Evolutionary conservation across 2,329 filamentous ascomycete species (phyloP).

Genomic region (Drechslera avenae): DNA sequence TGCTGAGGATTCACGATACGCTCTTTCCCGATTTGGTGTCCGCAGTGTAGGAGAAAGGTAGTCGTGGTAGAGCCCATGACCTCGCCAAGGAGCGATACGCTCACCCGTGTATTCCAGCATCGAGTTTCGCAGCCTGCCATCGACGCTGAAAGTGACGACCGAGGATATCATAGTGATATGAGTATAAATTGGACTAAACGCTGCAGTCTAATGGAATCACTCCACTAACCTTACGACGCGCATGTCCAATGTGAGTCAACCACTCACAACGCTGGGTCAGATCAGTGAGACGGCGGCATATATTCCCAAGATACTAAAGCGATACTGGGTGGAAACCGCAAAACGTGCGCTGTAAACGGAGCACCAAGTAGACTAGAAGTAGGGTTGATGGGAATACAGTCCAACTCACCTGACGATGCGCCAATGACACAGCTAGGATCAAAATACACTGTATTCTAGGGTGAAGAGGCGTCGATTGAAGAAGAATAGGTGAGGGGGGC

Average conservation of each 20-base stretch:
- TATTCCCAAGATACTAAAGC: neutral
- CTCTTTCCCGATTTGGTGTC: neutral
- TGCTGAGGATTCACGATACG: neutral
- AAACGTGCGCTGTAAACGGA: neutral
- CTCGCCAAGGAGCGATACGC: too few species aligned
- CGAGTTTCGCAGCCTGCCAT: neutral
- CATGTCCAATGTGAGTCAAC: too few species aligned
- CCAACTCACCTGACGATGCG: constrained; percentile 1
- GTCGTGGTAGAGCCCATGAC: neutral
- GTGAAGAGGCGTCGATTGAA: constrained; percentile 2
- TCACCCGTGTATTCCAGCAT: neutral
- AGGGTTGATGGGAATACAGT: neutral
- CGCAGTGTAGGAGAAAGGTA: neutral
- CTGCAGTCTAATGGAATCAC: too few species aligned
- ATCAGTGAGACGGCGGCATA: too few species aligned
- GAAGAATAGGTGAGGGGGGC: constrained; percentile 5
- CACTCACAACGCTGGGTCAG: too few species aligned
- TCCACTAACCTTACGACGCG: too few species aligned
- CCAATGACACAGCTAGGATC: neutral
- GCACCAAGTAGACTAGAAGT: too few species aligned
- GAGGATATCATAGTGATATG: too few species aligned
- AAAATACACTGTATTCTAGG: neutral
- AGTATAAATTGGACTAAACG: too few species aligned
- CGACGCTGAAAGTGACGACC: too few species aligned
- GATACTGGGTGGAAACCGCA: neutral